Base-by-base conservation (phyloP, 257 asterid species). In the Eucommia ulmoides region DNA sequence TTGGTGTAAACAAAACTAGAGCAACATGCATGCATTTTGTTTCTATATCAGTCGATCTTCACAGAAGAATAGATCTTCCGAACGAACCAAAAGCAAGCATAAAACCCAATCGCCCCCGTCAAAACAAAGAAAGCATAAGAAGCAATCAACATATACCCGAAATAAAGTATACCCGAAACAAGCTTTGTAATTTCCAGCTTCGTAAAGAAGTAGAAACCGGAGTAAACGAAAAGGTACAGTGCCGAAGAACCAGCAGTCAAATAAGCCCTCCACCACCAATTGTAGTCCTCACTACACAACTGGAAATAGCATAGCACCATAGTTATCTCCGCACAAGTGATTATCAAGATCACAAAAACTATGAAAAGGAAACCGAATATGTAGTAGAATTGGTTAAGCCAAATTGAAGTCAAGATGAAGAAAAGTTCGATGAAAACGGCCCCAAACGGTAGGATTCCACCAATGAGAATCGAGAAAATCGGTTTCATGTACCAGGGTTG, bases 251-350 rank as follows among this genome's bases (percentile, higher is more conserved):
- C 77, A 0, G 80, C 69, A 23, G 54, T 69, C 58, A 72, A 49
- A 66, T 59, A 76, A 3, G 83, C 62, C 54, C 74, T 52, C 83
- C 83, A 76, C 79, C 83, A 76, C 83, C 83, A 76, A 20, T 74
- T 33, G 53, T 72, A 76, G 38, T 76, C 83, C 55, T 76, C 83
- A 3, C 50, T 59, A 20, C 79, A 76, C 49, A 76, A 41, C 52
- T 76, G 83, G 41, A 76, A 72, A 72, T 76, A 76, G 72, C 79
- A 66, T 6, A 76, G 24, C 21, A 76, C 77, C 1, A 76, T 60
- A 0, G 74, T 65, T 50, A 76, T 68, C 68, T 76, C 74, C 1
- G 79, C 77, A 23, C 79, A 76, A 1, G 79, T 76, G 46, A 76
- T 62, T 63, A 76, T 12, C 8, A 76, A 71, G 33, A 76, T 72